A percentile compares a stretch with the other conserved stretches of the same genome.
Conservation (phyloP, 1,139 yeast species). For the Saccharomycopsis hybrid region DNA sequence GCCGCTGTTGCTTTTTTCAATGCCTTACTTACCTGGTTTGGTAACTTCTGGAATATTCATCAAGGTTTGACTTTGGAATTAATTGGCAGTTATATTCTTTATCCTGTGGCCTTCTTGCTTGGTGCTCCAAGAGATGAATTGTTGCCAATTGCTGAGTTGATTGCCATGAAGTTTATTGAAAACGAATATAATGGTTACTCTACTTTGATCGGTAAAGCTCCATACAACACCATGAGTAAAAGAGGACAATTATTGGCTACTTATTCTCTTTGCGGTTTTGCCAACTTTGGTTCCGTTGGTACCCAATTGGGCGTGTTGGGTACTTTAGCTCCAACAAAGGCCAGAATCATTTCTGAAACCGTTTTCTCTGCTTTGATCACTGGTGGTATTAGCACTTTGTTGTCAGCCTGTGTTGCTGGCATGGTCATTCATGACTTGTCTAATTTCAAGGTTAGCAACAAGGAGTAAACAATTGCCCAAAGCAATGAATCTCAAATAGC, state of each 20-base stretch:
- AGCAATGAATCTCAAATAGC: not conserved
- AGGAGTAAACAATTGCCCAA: not conserved
- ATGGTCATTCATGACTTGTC: slow-evolving; percentile 54
- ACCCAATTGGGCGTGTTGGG: slow-evolving; percentile 59
- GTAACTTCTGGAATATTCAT: slow-evolving; percentile 54
- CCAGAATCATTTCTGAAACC: slow-evolving; percentile 43
- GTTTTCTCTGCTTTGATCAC: slow-evolving; percentile 47
- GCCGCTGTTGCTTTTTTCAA: slow-evolving; percentile 53
- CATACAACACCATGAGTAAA: slow-evolving; percentile 43
- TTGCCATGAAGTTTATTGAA: slow-evolving; percentile 56
- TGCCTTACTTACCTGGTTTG: slow-evolving; percentile 58
- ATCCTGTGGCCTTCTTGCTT: slow-evolving; percentile 55
- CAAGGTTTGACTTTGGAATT: slow-evolving; percentile 48
- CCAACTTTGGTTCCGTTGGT: slow-evolving; percentile 60
- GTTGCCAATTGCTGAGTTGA: slow-evolving; percentile 43
- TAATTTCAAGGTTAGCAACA: slow-evolving; percentile 18
- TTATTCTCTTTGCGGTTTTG: slow-evolving; percentile 60
- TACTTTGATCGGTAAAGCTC: slow-evolving; percentile 37
- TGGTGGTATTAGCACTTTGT: slow-evolving; percentile 51
- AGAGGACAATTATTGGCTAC: slow-evolving; percentile 57
- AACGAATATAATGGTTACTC: slow-evolving; percentile 59
- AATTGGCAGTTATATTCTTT: slow-evolving; percentile 52
- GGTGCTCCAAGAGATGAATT: slow-evolving; percentile 58
- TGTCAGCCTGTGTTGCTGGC: slow-evolving; percentile 61
- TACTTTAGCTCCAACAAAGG: slow-evolving; percentile 47